These are phyloP conservation scores for Chrysanthemum lavandulifolium DNA, from an alignment of 129 eudicot species.

Conservation along the genomic window DNA sequence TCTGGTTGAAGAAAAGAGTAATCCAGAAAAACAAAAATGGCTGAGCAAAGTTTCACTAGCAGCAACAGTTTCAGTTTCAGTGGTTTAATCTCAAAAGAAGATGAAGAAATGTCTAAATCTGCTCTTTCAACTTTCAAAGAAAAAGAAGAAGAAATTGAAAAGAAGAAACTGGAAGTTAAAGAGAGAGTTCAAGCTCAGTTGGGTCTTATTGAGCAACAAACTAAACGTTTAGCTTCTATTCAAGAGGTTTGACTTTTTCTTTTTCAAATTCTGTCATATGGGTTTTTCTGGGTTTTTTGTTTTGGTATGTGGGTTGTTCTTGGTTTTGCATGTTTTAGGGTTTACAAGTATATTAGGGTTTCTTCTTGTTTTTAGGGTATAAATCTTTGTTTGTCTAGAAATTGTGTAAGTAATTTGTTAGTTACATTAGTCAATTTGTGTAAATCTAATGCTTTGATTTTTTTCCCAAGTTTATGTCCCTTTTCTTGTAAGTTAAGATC, in stretches of 20 bases:
- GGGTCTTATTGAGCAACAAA: constrained; percentile 84
- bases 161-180: constrained; percentile 75
- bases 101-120: constrained; percentile 86
- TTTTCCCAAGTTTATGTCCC: background rate
- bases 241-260: constrained; percentile 58
- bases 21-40: constrained; percentile 42
- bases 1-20: constrained; percentile 30
- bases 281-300: constrained; percentile 22
- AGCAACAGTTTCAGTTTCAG: constrained; percentile 53
- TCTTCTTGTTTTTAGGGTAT: constrained; percentile 16
- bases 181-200: constrained; percentile 81
- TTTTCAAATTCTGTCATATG: background rate
- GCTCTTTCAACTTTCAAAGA: constrained; percentile 82
- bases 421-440: background rate
- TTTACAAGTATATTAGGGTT: constrained; percentile 27
- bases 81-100: constrained; percentile 61
- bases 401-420: background rate
- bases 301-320: constrained; percentile 15
- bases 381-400: background rate
- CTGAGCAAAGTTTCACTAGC: constrained; percentile 13
- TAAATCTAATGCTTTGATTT: constrained; percentile 4
- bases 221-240: constrained; percentile 72
- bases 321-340: background rate
- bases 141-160: constrained; percentile 93
- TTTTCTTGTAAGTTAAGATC: constrained; percentile 18